phyloP scores from a whole-genome alignment of 2,329 filamentous ascomycete species.

The Diaporthe amygdali region DNA sequence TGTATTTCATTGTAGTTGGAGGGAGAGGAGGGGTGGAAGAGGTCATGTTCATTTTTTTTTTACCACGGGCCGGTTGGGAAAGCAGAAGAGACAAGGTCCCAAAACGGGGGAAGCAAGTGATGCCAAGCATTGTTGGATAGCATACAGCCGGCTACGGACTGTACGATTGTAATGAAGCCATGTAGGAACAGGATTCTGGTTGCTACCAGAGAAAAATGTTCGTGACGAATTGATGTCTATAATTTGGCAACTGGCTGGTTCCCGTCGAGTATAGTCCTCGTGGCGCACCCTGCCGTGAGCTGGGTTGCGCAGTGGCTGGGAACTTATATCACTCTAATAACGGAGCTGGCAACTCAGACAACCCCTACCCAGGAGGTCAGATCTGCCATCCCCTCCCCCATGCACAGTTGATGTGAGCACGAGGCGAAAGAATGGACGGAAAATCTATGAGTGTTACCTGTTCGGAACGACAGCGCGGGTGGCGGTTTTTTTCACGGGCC shows the following conservation, averaged over 20 bases:
- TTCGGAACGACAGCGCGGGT: background rate
- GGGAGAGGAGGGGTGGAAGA: background rate
- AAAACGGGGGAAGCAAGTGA: background rate
- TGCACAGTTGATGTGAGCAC: background rate
- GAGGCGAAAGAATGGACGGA: background rate
- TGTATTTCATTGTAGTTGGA: slow-evolving; percentile 4
- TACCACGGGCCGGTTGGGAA: background rate
- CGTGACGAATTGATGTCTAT: background rate
- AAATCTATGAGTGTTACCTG: background rate
- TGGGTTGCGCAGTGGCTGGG: too few species aligned
- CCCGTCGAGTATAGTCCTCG: background rate
- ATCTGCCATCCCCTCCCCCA: too few species aligned
- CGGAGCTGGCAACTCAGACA: background rate
- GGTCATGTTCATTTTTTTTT: background rate
- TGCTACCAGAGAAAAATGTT: background rate
- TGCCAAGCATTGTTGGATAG: background rate
- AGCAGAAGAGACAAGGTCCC: background rate
- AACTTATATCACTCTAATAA: background rate
- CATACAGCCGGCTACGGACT: background rate
- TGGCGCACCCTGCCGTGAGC: too few species aligned
- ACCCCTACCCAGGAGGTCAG: slow-evolving; percentile 1
- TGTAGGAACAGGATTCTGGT: background rate
- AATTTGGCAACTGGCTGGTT: background rate
- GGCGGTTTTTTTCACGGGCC: background rate
- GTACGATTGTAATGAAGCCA: slow-evolving; percentile 17